These are phyloP conservation scores for Neonectria hederae DNA, from an alignment of 2,329 filamentous ascomycete species.

Conservation along the genomic window DNA sequence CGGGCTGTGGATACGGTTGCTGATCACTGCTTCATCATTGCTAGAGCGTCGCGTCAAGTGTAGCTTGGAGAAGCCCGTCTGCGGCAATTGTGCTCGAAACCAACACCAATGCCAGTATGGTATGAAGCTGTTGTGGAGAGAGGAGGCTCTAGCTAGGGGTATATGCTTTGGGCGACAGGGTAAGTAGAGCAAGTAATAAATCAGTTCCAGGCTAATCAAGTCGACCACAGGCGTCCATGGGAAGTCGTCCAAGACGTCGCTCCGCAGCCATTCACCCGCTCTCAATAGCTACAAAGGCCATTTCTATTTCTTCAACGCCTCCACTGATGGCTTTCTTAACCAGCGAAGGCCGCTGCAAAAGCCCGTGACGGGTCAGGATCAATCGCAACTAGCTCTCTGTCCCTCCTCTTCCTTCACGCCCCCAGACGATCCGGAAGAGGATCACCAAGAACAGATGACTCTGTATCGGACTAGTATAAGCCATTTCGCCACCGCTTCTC, in stretches of 20 bases:
- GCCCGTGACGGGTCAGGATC: neutral
- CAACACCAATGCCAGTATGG: slow-evolving; percentile 16
- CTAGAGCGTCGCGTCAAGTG: slow-evolving; percentile 17
- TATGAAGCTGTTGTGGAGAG: slow-evolving; percentile 20
- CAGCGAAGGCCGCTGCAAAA: neutral
- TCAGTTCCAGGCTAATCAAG: neutral
- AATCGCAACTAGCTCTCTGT: neutral
- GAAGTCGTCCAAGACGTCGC: slow-evolving; percentile 5
- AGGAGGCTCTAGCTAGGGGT: slow-evolving; percentile 19
- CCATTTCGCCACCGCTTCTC: neutral
- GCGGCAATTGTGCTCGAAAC: slow-evolving; percentile 11
- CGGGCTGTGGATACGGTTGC: neutral
- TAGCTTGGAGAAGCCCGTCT: slow-evolving; percentile 14
- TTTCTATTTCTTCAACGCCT: slow-evolving; percentile 11
- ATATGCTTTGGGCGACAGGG: slow-evolving; percentile 22
- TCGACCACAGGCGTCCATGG: slow-evolving; percentile 11
- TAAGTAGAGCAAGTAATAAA: neutral
- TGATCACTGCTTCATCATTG: neutral
- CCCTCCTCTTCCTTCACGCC: neutral
- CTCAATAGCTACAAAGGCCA: slow-evolving; percentile 1
- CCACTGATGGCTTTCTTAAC: neutral
- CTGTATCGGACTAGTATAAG: neutral
- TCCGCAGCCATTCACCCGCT: slow-evolving; percentile 1
- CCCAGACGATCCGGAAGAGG: neutral
- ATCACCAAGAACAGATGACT: neutral